phyloP scores from a whole-genome alignment of 2,329 filamentous ascomycete species.

The Aspergillus amoenus region DNA sequence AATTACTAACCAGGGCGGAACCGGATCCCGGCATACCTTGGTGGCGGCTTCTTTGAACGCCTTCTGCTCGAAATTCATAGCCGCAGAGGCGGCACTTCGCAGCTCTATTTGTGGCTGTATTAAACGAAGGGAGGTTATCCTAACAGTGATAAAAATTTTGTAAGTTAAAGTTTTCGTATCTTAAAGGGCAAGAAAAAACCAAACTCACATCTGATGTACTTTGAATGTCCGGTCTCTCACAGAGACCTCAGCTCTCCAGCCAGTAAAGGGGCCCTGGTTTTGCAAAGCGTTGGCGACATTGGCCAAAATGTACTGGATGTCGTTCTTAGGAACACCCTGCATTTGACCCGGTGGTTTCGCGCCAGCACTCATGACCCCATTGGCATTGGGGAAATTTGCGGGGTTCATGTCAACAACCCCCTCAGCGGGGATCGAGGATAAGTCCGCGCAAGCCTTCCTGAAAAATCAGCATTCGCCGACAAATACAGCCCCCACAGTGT shows the following conservation, averaged over 20 bases:
- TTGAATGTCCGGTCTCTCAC: conserved; percentile 42
- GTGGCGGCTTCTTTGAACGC: conserved; percentile 43
- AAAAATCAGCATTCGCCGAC: conserved; percentile 39
- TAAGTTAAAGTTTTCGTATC: conserved; percentile 5
- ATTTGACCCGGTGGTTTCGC: conserved; percentile 34
- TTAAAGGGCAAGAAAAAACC: not conserved
- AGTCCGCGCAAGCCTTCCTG: conserved; percentile 31
- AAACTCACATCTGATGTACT: conserved; percentile 46
- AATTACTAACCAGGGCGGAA: not conserved
- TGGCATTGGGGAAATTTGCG: conserved; percentile 39
- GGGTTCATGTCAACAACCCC: conserved; percentile 45
- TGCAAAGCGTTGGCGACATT: conserved; percentile 42
- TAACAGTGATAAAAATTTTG: conserved; percentile 16
- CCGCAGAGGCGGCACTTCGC: conserved; percentile 39
- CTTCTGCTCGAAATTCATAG: conserved; percentile 46
- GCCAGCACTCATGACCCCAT: conserved; percentile 34
- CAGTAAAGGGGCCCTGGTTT: conserved; percentile 42
- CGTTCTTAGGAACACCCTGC: conserved; percentile 31
- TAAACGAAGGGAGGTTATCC: conserved; percentile 47
- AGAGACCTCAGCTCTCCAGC: conserved; percentile 46
- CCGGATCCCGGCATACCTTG: conserved; percentile 22
- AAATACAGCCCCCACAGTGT: conserved; percentile 13
- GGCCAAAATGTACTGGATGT: conserved; percentile 37
- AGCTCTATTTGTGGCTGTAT: conserved; percentile 44
- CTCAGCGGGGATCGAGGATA: conserved; percentile 37